Conservation (phyloP, 164 flowering plant species). For the Magnolia changhungtana region DNA sequence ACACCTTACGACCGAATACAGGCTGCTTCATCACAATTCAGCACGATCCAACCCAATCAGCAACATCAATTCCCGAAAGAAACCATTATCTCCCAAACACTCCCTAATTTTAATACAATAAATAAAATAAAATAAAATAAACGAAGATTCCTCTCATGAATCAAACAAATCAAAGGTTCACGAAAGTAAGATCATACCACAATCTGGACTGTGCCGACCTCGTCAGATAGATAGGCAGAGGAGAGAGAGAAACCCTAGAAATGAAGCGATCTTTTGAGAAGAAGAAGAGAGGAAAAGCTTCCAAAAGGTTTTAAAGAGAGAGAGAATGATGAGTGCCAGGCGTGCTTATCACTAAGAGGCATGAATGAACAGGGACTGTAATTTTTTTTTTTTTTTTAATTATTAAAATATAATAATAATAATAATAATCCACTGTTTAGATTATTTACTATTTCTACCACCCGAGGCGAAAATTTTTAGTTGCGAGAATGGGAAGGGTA, state of each 20-base stretch:
- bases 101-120: not conserved
- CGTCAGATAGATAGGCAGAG: not conserved
- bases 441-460: not conserved
- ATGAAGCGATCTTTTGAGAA: conserved; percentile 5
- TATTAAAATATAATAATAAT: conserved; percentile 9
- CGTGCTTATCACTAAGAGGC: conserved; percentile 70
- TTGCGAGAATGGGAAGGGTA: not conserved
- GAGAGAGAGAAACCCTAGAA: conserved; percentile 11
- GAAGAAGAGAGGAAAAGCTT: conserved; percentile 6
- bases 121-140: not conserved
- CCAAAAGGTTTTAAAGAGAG: conserved; percentile 14
- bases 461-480: not conserved
- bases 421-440: not conserved
- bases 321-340: conserved; percentile 62
- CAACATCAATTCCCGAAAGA: not conserved
- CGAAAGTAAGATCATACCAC: conserved; percentile 22
- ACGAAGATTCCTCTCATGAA: not conserved
- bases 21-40: conserved; percentile 6
- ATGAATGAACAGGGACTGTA: conserved; percentile 33
- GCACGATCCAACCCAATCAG: not conserved
- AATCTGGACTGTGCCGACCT: conserved; percentile 15
- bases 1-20: not conserved
- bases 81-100: not conserved
- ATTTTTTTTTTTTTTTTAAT: conserved; percentile 1
- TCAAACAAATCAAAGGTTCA: not conserved